These are phyloP conservation scores for Trichosporon ovoides DNA, from an alignment of 1,284 basidiomycete species.

Conservation along the genomic window DNA sequence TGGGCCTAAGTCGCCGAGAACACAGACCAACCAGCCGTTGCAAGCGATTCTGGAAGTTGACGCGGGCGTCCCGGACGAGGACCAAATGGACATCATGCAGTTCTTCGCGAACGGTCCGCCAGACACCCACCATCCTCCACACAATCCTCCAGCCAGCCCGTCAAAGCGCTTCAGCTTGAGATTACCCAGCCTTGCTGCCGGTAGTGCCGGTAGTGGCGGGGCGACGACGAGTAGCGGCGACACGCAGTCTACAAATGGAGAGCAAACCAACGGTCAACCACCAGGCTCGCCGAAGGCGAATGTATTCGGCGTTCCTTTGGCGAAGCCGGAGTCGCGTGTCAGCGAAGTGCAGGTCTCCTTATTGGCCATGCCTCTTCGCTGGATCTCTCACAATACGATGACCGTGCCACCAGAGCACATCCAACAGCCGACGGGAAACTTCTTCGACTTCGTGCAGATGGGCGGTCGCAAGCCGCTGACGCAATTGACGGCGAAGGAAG, in stretches of 20 bases:
- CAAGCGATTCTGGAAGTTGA: constrained; percentile 22
- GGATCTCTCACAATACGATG: constrained; percentile 13
- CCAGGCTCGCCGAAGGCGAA: neutral
- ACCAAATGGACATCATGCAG: constrained; percentile 34
- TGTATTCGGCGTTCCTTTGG: neutral
- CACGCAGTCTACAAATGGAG: neutral
- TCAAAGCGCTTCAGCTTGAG: neutral
- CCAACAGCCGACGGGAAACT: constrained; percentile 36
- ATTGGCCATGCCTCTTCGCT: constrained; percentile 12
- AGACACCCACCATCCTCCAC: neutral
- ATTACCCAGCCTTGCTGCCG: neutral
- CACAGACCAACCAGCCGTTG: constrained; percentile 19
- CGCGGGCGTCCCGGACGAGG: constrained; percentile 21
- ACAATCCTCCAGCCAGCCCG: neutral
- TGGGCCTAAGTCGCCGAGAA: constrained; percentile 9
- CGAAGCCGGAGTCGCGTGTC: constrained; percentile 2
- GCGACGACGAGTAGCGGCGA: neutral
- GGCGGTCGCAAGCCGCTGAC: constrained; percentile 40
- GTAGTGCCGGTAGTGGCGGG: neutral
- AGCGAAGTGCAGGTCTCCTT: neutral
- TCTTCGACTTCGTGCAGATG: constrained; percentile 47
- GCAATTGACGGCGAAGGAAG: constrained; percentile 35
- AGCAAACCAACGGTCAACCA: neutral
- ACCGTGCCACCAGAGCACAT: constrained; percentile 6
- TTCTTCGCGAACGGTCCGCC: constrained; percentile 35